Base-by-base conservation (phyloP, 352 stramenopile genomes). In the Pythium rishiriense region DNA sequence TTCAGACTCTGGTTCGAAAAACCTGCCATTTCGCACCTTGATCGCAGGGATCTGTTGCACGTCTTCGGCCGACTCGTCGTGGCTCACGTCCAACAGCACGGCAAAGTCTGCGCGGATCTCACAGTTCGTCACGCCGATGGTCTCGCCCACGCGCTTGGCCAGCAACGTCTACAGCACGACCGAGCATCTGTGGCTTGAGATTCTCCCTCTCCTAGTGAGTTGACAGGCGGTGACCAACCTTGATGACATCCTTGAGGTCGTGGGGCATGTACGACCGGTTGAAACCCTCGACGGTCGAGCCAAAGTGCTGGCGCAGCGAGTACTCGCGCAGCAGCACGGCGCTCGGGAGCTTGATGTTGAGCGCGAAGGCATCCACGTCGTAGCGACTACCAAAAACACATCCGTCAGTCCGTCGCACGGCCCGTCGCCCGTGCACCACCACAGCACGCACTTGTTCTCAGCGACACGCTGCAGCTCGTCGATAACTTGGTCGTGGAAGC, bases 341-440 rank as follows among this genome's bases (percentile, higher is more conserved):
- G 67, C 86, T 91, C 19, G 84, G 84, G 56, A 94, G 58, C 68
- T 93, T 92, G 54, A 93, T 88, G 62, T 85, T 91, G 55, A 95
- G 81, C 29, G 82, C 69, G 43, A 95, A 95, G 22, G 75, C 64
- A 31, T 76, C 79, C 12, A 82, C 81, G 49, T 91, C 81, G 68
- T 93, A 93, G 25, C 67, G 61, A 29, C 74, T 83, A 58, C 39
- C 4, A 24, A 25, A 47, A 19, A 25, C 24, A 39, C 5, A 4
- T 42, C 14, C 2, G 19, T 15, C 35, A 42, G 5, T 24, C 4
- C 4, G 45, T 31, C 22, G 15, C n/a, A 53, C 24, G 5, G 42
- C 21, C 3, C 15, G 19, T 8, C 15, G 17, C 8, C 39, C 19
- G 39, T 45, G 4, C 25, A 26, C 42, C 1, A 49, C 42, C 21